Conservation (phyloP, 805 yeast genomes). For the Schwanniomyces occidentalis region DNA sequence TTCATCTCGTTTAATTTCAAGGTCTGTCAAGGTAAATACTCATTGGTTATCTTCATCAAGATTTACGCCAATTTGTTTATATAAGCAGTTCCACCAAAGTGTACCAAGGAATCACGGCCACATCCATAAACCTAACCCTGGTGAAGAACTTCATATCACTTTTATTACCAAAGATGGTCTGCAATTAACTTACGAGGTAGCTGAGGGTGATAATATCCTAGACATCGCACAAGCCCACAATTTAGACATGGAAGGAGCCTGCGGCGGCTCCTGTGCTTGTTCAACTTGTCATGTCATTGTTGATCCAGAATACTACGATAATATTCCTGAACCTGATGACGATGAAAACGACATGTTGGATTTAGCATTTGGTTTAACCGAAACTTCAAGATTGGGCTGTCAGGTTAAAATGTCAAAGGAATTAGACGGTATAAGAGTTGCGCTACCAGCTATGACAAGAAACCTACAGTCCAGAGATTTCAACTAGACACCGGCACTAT, state of each 20-base stretch:
- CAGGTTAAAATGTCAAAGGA: constrained; percentile 88
- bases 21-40: no score
- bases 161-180: constrained; percentile 90
- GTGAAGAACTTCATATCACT: constrained; percentile 81
- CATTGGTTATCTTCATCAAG: no score
- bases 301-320: constrained; percentile 92
- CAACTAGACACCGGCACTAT: no score
- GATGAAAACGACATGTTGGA: constrained; percentile 99
- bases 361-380: constrained; percentile 95
- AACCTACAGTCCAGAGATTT: constrained; percentile 85
- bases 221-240: constrained; percentile 95
- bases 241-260: constrained; percentile 96
- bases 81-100: constrained; percentile 21
- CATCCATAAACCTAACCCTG: constrained; percentile 85
- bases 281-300: constrained; percentile 96
- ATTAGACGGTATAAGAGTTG: constrained; percentile 90
- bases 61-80: no score
- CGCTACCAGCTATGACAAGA: constrained; percentile 96
- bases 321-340: constrained; percentile 91
- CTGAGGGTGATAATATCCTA: constrained; percentile 87
- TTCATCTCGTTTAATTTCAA: no score
- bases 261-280: constrained; percentile 99
- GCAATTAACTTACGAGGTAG: constrained; percentile 78
- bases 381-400: constrained; percentile 94
- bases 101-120: constrained; percentile 66